Base-by-base conservation (phyloP, 495 filamentous ascomycete genomes). In the Penicillium dipodomyicola region DNA sequence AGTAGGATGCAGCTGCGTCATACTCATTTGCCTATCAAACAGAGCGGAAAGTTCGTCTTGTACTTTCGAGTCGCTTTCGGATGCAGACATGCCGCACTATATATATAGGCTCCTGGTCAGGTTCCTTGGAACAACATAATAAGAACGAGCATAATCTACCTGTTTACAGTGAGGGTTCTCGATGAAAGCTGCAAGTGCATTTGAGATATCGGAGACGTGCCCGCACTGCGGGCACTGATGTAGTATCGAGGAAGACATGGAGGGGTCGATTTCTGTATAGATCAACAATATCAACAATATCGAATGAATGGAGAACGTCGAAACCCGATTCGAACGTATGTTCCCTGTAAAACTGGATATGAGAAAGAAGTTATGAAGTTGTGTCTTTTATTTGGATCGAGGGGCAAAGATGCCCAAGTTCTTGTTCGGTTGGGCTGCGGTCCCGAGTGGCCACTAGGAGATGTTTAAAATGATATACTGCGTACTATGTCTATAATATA, bases 21-120 rank as follows among this genome's bases (percentile, higher is more conserved):
- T 67, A 35, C 53, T 82, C 62, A 91, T 74, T 58, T 88, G 84
- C 35, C 80, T 82, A 42, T 82, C 75, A 63, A 92, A 87, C 50
- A 91, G 77, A n/a, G 77, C 70, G 12, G 81, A 74, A 19, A 92
- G 84, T 37, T 90, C 88, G 39, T 91, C 85, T 59, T 85, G 79
- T 44, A 75, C 62, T 41, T 83, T 76, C 65, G 78, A 73, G 53
- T 72, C 75, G 64, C 71, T 62, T 63, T 74, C 73, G 2, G 68
- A 69, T n/a, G 65, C 69, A 29, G 71, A 72, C 29, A 76, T 56
- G 10, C 74, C 70, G 43, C 72, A 75, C 73, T 76, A 58, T 12
- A 63, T 41, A 45, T 54, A 52, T 17, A 30, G 29, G 14, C 43
- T 29, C 45, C 29, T 48, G 45, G 45, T 48, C 45, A 48, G 45